Percentiles rank a stretch among this genome's conserved stretches.
phyloP scores from a whole-genome alignment of 2,329 filamentous ascomycete genomes.

The Ophiostoma tasmaniense region DNA sequence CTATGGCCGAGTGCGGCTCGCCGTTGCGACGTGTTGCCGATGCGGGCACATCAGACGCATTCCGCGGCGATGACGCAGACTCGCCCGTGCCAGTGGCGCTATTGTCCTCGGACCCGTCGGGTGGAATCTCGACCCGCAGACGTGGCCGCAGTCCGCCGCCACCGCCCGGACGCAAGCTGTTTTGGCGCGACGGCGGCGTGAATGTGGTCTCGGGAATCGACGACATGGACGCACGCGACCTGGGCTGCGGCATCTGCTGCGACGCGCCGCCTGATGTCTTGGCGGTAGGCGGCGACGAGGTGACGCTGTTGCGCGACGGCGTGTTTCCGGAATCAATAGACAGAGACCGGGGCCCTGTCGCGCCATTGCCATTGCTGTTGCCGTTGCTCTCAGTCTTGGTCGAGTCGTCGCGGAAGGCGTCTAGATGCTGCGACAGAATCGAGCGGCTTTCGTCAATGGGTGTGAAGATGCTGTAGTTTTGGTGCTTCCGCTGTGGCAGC shows the following conservation, averaged over 20 bases:
- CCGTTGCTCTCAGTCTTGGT: conserved; percentile 26
- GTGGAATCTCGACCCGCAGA: conserved; percentile 90
- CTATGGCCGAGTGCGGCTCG: conserved; percentile 46
- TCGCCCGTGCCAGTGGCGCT: conserved; percentile 61
- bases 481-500: conserved; percentile 68
- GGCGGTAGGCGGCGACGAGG: conserved; percentile 47
- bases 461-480: conserved; percentile 90
- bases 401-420: conserved; percentile 53
- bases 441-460: conserved; percentile 91
- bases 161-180: conserved; percentile 60
- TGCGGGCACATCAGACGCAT: conserved; percentile 50
- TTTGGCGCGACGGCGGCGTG: conserved; percentile 67
- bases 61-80: conserved; percentile 51
- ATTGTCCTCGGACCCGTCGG: conserved; percentile 67
- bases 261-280: conserved; percentile 36
- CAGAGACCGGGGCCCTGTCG: conserved; percentile 45
- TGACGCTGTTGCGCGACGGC: conserved; percentile 17
- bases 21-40: conserved; percentile 38
- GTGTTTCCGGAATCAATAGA: conserved; percentile 50
- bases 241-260: conserved; percentile 31
- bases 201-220: conserved; percentile 57
- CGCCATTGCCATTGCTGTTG: background rate
- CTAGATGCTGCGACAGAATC: conserved; percentile 75
- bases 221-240: conserved; percentile 45
- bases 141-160: conserved; percentile 55